Conservation (phyloP, 1,284 basidiomycete species). For the Ceratobasidium sp. region DNA sequence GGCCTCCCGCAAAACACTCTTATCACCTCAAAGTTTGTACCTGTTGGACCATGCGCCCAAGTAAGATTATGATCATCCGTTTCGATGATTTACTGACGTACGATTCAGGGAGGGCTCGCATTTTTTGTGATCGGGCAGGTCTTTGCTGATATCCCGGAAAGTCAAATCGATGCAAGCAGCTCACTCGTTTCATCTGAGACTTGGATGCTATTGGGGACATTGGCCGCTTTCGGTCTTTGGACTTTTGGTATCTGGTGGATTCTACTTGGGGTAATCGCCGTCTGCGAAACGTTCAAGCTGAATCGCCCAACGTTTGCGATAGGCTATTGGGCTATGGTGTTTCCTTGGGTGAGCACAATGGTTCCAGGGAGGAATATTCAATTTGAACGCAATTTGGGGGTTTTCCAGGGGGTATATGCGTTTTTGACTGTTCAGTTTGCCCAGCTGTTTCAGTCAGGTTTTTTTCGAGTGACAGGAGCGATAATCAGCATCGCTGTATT, state of each 20-base stretch:
- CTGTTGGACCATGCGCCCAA: slow-evolving; percentile 31
- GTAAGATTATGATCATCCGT: neutral
- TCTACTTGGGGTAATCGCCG: neutral
- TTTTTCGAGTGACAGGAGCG: slow-evolving; percentile 10
- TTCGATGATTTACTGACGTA: neutral
- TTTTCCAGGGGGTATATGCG: slow-evolving; percentile 19
- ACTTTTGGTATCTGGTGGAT: slow-evolving; percentile 32
- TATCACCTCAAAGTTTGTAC: slow-evolving; percentile 26
- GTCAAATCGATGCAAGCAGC: neutral
- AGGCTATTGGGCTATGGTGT: slow-evolving; percentile 34
- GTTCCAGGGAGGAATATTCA: neutral
- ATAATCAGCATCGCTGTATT: slow-evolving; percentile 22
- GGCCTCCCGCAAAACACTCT: slow-evolving; percentile 23
- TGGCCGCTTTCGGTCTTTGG: slow-evolving; percentile 16
- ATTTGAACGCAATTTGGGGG: neutral
- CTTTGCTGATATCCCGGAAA: neutral
- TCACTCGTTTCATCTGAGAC: neutral
- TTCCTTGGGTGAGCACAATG: slow-evolving; percentile 6
- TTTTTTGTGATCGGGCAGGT: slow-evolving; percentile 20
- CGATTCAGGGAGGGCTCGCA: neutral
- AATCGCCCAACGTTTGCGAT: slow-evolving; percentile 28
- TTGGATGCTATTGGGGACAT: neutral
- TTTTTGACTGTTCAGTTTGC: slow-evolving; percentile 8
- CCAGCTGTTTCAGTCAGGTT: slow-evolving; percentile 12
- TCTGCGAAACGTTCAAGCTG: slow-evolving; percentile 4